A percentile compares a stretch with the other conserved stretches of the same genome.
These are phyloP conservation scores for Trichocomaceae sp. DNA, from an alignment of 2,329 filamentous ascomycete species.

Conservation along the genomic window DNA sequence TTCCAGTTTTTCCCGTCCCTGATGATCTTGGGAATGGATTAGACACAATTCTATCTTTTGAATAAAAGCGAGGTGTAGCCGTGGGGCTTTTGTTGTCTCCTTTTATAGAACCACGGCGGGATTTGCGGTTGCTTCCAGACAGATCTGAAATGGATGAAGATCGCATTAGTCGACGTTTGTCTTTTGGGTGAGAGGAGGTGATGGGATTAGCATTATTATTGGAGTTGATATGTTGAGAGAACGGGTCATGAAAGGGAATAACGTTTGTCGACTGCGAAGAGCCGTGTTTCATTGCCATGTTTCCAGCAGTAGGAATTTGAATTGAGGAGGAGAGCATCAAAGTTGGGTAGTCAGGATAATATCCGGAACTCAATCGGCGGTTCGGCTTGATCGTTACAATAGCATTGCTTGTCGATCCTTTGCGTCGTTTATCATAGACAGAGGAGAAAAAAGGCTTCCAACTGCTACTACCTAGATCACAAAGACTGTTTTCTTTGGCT, in stretches of 20 bases:
- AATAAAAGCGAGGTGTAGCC: slow-evolving; percentile 12
- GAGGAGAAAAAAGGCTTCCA: slow-evolving; percentile 38
- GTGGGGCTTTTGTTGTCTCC: slow-evolving; percentile 27
- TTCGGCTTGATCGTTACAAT: slow-evolving; percentile 28
- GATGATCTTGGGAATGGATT: slow-evolving; percentile 22
- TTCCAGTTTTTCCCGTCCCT: slow-evolving; percentile 21
- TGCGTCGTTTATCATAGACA: slow-evolving; percentile 14
- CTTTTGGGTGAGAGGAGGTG: slow-evolving; percentile 2
- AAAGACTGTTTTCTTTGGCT: slow-evolving; percentile 11
- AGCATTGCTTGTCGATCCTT: slow-evolving; percentile 27
- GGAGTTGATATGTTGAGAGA: slow-evolving; percentile 1
- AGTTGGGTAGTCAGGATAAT: slow-evolving; percentile 35
- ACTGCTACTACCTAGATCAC: slow-evolving; percentile 13
- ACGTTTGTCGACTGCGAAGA: not conserved
- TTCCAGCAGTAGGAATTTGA: slow-evolving; percentile 14
- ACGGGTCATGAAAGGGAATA: slow-evolving; percentile 26
- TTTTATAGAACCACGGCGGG: slow-evolving; percentile 33
- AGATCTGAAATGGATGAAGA: slow-evolving; percentile 47
- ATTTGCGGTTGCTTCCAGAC: slow-evolving; percentile 31
- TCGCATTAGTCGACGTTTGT: slow-evolving; percentile 28
- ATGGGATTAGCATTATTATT: not conserved
- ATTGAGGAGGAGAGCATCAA: slow-evolving; percentile 43
- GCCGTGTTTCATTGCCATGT: slow-evolving; percentile 1
- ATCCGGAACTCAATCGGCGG: slow-evolving; percentile 38
- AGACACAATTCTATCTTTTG: slow-evolving; percentile 17